These are phyloP conservation scores for Nicotiana benthamiana DNA, from an alignment of 257 asterid genomes.

Conservation along the genomic window DNA sequence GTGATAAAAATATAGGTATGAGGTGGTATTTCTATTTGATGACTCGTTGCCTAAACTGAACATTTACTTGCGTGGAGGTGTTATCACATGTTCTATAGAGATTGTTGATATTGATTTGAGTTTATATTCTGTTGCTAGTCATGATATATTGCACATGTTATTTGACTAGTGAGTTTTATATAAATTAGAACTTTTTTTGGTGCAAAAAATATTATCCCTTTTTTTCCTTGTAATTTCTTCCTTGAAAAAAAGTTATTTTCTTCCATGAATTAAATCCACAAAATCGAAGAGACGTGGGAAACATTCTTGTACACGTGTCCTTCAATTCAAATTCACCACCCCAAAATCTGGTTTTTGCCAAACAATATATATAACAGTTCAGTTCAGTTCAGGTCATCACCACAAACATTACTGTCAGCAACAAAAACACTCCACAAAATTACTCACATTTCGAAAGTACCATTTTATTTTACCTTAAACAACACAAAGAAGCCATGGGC, in stretches of 20 bases:
- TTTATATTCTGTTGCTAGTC: too few species aligned
- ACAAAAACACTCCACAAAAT: background rate
- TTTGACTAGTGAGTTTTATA: too few species aligned
- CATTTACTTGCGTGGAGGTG: too few species aligned
- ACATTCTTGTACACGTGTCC: background rate
- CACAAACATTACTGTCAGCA: background rate
- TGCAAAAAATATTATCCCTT: background rate
- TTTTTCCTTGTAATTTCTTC: too few species aligned
- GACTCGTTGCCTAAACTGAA: too few species aligned
- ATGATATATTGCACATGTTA: too few species aligned
- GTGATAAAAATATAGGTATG: too few species aligned
- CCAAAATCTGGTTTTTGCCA: background rate
- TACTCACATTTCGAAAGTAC: background rate
- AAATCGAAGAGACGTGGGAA: background rate
- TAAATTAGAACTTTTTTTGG: too few species aligned
- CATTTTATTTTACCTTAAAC: background rate
- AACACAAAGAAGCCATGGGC: constrained; percentile 20
- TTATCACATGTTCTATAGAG: too few species aligned
- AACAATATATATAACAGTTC: background rate
- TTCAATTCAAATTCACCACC: background rate
- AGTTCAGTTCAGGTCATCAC: background rate
- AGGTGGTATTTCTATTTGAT: too few species aligned
- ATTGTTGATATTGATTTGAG: too few species aligned
- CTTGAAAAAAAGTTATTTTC: too few species aligned
- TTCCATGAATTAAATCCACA: background rate